phyloP scores from a whole-genome alignment of 176 grass and related monocot genomes.

The Themeda triandra region DNA sequence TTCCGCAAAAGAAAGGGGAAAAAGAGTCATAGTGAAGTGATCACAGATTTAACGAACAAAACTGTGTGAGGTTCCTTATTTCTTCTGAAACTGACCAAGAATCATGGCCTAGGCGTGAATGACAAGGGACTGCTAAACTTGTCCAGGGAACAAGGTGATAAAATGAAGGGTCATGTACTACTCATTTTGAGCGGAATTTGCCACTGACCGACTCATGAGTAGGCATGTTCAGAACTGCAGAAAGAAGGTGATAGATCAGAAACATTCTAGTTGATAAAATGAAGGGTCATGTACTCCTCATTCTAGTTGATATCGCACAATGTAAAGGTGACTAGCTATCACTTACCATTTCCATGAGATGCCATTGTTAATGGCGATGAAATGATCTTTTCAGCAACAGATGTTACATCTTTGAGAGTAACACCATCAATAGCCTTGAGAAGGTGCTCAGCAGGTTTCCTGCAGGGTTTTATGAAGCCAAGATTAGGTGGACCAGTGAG shows the following conservation, averaged over 20 bases:
- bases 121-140: conserved; percentile 38
- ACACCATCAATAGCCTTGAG: conserved; percentile 70
- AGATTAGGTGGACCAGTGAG: background rate
- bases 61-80: conserved; percentile 38
- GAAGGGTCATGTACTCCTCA: too few relatives aligned
- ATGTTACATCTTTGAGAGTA: conserved; percentile 75
- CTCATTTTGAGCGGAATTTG: conserved; percentile 83
- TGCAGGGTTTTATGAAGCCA: conserved; percentile 33
- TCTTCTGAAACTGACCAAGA: conserved; percentile 32
- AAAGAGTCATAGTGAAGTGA: background rate
- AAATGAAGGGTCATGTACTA: background rate
- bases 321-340: background rate
- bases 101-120: conserved; percentile 25
- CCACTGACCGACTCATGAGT: conserved; percentile 76
- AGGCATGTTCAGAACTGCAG: conserved; percentile 77
- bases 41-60: conserved; percentile 30
- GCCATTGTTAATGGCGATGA: conserved; percentile 86
- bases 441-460: conserved; percentile 84
- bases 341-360: conserved; percentile 83
- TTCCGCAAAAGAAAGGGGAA: background rate
- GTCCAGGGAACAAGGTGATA: conserved; percentile 16
- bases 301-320: background rate
- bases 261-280: background rate
- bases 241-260: background rate
- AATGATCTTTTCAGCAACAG: conserved; percentile 76